Evolutionary conservation across 495 filamentous ascomycete species (phyloP).

Genomic region (Penicillium tannophilum): DNA sequence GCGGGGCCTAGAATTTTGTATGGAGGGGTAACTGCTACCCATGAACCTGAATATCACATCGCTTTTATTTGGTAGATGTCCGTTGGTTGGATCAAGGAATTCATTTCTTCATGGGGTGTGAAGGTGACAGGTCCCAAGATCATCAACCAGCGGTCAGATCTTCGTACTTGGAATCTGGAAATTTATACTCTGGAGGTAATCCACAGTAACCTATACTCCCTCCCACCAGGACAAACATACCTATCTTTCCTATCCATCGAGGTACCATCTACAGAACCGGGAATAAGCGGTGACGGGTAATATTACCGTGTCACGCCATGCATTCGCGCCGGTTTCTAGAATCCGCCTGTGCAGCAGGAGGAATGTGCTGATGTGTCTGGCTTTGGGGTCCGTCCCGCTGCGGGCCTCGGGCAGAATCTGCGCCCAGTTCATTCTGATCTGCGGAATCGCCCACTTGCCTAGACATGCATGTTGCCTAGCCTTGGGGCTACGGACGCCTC

Average conservation of each 20-base stretch:
- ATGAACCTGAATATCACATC: no score
- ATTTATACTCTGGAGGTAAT: neutral
- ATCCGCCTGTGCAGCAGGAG: slow-evolving; percentile 21
- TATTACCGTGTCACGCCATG: slow-evolving; percentile 19
- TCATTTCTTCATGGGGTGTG: no score
- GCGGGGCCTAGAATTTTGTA: neutral
- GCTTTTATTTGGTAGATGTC: no score
- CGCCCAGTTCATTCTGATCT: slow-evolving; percentile 16
- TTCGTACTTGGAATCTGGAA: neutral
- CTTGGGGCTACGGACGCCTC: slow-evolving; percentile 12
- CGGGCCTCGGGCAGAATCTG: slow-evolving; percentile 15
- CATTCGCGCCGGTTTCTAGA: slow-evolving; percentile 28
- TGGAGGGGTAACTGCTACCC: neutral
- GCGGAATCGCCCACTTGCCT: slow-evolving; percentile 17
- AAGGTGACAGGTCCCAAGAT: no score
- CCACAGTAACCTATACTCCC: neutral
- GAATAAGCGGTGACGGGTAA: slow-evolving; percentile 1
- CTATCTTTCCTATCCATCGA: no score
- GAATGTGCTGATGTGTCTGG: slow-evolving; percentile 9
- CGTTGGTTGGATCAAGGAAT: no score
- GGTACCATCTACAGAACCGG: neutral
- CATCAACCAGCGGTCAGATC: slow-evolving; percentile 18
- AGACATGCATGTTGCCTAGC: slow-evolving; percentile 8
- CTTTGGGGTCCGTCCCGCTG: slow-evolving; percentile 16
- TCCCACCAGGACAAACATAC: no score